phyloP scores from a whole-genome alignment of 306 rosid species.

The Lathyrus tuberosus region DNA sequence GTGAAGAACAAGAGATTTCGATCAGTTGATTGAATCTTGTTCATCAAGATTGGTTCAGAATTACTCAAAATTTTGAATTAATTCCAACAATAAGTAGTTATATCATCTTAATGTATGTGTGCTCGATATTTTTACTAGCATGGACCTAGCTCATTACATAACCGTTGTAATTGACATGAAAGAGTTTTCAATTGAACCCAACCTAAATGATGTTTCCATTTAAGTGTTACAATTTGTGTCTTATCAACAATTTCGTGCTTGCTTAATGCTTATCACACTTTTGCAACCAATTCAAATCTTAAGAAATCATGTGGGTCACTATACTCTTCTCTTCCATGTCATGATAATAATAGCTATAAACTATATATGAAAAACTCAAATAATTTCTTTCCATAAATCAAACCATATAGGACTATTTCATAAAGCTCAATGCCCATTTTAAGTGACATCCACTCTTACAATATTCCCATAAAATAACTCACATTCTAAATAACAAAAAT shows the following conservation, averaged over 20 bases:
- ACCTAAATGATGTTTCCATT: slow-evolving; percentile 33
- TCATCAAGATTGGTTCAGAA: no score
- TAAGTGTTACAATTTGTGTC: slow-evolving; percentile 24
- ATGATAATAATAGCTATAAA: background rate
- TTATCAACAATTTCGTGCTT: slow-evolving; percentile 33
- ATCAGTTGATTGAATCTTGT: no score
- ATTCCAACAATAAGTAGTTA: no score
- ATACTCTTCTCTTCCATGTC: background rate
- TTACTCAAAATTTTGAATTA: no score
- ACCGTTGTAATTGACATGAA: background rate
- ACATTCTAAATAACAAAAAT: slow-evolving; percentile 45
- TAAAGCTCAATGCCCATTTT: slow-evolving; percentile 48
- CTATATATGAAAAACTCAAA: background rate
- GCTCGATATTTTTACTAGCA: slow-evolving; percentile 33
- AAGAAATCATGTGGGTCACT: slow-evolving; percentile 15
- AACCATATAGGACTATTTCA: slow-evolving; percentile 50
- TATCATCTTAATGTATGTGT: background rate
- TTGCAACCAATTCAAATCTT: slow-evolving; percentile 11
- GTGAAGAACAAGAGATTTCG: no score
- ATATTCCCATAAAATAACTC: slow-evolving; percentile 49
- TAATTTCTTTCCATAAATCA: slow-evolving; percentile 40
- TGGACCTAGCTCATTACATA: background rate
- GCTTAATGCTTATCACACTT: slow-evolving; percentile 21
- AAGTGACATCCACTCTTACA: slow-evolving; percentile 56
- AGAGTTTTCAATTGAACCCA: slow-evolving; percentile 27